Evolutionary conservation across 139 green algal genomes (phyloP).

Genomic region (Chlorella sp.): DNA sequence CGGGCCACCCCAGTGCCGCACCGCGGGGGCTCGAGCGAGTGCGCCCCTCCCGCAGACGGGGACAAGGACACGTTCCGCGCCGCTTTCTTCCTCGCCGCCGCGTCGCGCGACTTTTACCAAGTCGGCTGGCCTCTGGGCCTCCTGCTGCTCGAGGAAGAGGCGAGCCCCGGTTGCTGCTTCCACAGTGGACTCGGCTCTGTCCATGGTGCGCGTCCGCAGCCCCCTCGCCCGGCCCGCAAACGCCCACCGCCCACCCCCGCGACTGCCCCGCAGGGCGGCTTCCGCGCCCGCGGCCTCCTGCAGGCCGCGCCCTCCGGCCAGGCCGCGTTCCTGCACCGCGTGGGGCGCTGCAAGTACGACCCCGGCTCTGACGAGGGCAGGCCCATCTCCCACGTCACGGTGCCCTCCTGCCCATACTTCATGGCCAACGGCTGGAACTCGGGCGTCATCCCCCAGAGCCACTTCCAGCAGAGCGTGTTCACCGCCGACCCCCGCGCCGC

Average conservation of each 20-base stretch:
- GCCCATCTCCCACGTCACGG: slow-evolving; percentile 4
- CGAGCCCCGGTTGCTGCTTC: background rate
- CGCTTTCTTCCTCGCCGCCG: slow-evolving; percentile 37
- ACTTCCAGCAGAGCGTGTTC: background rate
- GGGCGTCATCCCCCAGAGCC: background rate
- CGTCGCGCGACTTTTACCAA: slow-evolving; percentile 8
- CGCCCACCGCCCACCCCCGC: background rate
- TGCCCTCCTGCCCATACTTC: slow-evolving; percentile 3
- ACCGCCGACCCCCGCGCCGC: background rate
- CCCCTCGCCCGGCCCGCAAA: too few relatives aligned
- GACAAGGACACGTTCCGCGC: slow-evolving; percentile 50
- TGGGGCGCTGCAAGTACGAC: slow-evolving; percentile 14
- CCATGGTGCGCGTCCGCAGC: too few relatives aligned
- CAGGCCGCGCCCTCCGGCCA: slow-evolving; percentile 32
- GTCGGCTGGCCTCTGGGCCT: slow-evolving; percentile 11
- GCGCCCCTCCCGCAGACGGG: slow-evolving; percentile 12
- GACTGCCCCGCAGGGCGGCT: background rate
- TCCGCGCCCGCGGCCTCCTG: slow-evolving; percentile 18
- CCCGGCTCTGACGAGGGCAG: background rate
- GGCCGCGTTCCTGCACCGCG: slow-evolving; percentile 21
- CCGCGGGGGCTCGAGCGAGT: too few relatives aligned
- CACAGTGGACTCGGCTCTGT: background rate
- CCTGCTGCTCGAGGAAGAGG: background rate
- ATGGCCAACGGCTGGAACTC: background rate
- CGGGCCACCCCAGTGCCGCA: too few relatives aligned